phyloP scores from a whole-genome alignment of 208 protist genomes.

The Leishmania arabica region DNA sequence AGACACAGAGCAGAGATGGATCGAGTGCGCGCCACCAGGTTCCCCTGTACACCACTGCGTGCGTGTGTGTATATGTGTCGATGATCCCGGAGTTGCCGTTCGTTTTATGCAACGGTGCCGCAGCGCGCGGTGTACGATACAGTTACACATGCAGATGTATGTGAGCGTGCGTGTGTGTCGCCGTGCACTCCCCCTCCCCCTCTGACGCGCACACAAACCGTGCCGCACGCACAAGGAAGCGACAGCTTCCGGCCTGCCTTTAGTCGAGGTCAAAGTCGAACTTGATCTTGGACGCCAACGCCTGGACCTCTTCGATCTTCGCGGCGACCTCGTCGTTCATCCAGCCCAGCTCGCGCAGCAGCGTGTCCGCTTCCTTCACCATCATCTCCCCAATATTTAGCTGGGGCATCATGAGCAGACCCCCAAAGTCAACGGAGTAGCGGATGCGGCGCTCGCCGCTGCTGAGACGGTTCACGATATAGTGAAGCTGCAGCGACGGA shows the following conservation, averaged over 20 bases:
- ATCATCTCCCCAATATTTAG: conserved; percentile 82
- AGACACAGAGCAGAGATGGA: neutral
- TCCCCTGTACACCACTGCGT: neutral
- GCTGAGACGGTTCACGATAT: conserved; percentile 75
- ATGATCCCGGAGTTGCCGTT: no score
- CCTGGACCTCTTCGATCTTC: conserved; percentile 59
- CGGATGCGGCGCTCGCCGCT: conserved; percentile 81
- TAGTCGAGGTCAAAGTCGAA: conserved; percentile 88
- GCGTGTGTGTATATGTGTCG: neutral
- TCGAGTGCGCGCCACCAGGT: neutral
- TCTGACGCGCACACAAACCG: neutral
- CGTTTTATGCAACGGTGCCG: neutral
- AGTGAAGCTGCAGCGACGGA: conserved; percentile 55
- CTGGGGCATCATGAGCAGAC: conserved; percentile 86
- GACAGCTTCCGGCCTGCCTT: neutral
- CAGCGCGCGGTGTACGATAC: no score
- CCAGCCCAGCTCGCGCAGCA: conserved; percentile 74
- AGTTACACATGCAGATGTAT: no score
- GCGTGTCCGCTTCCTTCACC: conserved; percentile 68
- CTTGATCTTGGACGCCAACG: conserved; percentile 48
- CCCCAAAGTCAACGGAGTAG: conserved; percentile 79
- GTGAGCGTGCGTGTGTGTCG: neutral
- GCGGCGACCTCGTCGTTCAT: conserved; percentile 63
- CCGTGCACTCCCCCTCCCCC: no score
- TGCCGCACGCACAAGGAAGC: neutral